Percentiles rank a stretch among this genome's conserved stretches.
phyloP scores from a whole-genome alignment of 495 filamentous ascomycete genomes.

The Penicillium paxilli region DNA sequence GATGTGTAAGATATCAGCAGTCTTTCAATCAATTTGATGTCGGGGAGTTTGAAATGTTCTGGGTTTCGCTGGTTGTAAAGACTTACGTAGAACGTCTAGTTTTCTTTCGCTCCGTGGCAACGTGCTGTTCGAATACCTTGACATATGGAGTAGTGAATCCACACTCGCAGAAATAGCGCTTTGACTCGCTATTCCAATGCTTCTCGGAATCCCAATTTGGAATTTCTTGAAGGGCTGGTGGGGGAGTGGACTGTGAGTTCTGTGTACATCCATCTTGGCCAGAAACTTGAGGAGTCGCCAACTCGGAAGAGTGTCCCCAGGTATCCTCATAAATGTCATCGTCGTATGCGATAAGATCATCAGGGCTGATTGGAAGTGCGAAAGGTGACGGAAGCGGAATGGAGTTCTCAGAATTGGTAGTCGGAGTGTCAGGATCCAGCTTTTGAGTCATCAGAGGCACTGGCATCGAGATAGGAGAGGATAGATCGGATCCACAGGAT shows the following conservation, averaged over 20 bases:
- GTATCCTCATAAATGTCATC: background rate
- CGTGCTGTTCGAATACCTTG: background rate
- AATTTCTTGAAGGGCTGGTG: conserved; percentile 12
- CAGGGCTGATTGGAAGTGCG: background rate
- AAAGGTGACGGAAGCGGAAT: background rate
- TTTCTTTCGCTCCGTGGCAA: background rate
- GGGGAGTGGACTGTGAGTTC: background rate
- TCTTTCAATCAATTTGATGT: too few relatives aligned
- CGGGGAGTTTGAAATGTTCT: background rate
- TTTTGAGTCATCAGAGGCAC: background rate
- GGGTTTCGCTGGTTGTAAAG: too few relatives aligned
- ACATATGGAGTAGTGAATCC: conserved; percentile 17
- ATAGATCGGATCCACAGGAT: too few relatives aligned
- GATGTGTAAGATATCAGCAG: background rate
- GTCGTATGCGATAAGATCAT: background rate
- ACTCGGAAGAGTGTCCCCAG: background rate
- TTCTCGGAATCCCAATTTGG: conserved; percentile 25
- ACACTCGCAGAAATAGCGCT: conserved; percentile 27
- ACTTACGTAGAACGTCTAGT: too few relatives aligned
- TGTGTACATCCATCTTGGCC: too few relatives aligned
- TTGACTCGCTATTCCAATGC: conserved; percentile 21
- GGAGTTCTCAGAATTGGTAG: too few relatives aligned
- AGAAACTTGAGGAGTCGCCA: background rate
- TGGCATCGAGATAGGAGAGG: too few relatives aligned
- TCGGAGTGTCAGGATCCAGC: too few relatives aligned